Evolutionary conservation across 2,329 filamentous ascomycete species (phyloP).

Genomic region (Paecilomyces dactylethromorphus): DNA sequence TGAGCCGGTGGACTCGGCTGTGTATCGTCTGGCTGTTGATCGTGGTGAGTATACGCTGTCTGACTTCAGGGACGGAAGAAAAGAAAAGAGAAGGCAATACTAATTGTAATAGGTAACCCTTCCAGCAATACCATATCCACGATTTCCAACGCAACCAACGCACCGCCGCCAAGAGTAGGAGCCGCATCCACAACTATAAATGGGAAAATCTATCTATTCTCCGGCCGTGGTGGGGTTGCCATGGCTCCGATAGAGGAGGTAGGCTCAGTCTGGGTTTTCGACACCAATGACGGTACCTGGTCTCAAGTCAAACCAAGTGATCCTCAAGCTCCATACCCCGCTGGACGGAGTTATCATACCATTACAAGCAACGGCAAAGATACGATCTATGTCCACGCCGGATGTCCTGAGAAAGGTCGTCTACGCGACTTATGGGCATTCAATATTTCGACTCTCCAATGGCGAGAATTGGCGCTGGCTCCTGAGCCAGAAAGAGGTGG

Average conservation of each 20-base stretch:
- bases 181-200: slow-evolving; percentile 64
- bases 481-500: slow-evolving; percentile 63
- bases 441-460: slow-evolving; percentile 55
- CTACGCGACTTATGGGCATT: slow-evolving; percentile 74
- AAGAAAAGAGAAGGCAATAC: background rate
- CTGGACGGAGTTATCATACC: slow-evolving; percentile 65
- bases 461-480: slow-evolving; percentile 62
- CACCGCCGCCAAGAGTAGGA: slow-evolving; percentile 63
- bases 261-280: slow-evolving; percentile 70
- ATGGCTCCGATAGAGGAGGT: slow-evolving; percentile 67
- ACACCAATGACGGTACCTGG: slow-evolving; percentile 61
- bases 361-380: slow-evolving; percentile 56
- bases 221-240: slow-evolving; percentile 64
- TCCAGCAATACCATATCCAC: slow-evolving; percentile 5
- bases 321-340: slow-evolving; percentile 45
- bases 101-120: background rate
- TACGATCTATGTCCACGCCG: slow-evolving; percentile 70
- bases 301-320: slow-evolving; percentile 53
- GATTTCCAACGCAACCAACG: slow-evolving; percentile 22
- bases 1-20: slow-evolving; percentile 64
- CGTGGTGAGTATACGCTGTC: slow-evolving; percentile 7
- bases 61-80: background rate
- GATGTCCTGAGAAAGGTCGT: slow-evolving; percentile 58
- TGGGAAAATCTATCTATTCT: slow-evolving; percentile 71
- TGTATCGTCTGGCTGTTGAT: slow-evolving; percentile 57